phyloP scores from a whole-genome alignment of 768 basidiomycete species.

The Pseudohyphozyma bogoriensis region DNA sequence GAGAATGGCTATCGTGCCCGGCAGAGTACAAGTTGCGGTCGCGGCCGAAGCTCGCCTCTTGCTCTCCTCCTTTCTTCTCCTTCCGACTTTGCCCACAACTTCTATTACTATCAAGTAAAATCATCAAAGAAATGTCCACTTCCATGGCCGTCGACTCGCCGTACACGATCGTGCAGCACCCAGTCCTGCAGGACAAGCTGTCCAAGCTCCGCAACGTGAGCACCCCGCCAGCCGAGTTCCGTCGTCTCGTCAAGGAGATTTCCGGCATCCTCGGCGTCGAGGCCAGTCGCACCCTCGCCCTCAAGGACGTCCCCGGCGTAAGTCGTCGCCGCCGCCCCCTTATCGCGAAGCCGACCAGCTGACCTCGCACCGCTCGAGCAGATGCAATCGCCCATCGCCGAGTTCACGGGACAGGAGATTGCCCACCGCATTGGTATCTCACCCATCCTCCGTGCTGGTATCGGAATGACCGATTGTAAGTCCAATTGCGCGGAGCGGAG shows the following conservation, averaged over 20 bases:
- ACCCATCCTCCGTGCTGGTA: conserved; percentile 83
- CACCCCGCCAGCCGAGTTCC: conserved; percentile 22
- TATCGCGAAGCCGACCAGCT: background rate
- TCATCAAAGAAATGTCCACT: background rate
- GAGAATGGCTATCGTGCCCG: background rate
- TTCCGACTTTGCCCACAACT: background rate
- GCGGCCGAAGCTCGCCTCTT: background rate
- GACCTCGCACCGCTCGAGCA: background rate
- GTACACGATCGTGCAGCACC: conserved; percentile 12
- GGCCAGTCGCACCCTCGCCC: conserved; percentile 59
- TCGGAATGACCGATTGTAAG: conserved; percentile 71
- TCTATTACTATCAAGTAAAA: background rate
- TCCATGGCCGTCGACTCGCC: background rate
- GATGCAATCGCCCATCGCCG: conserved; percentile 55
- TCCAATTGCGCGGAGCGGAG: background rate
- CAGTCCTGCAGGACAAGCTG: conserved; percentile 23
- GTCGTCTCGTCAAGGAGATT: conserved; percentile 43
- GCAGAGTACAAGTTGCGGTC: too few species aligned
- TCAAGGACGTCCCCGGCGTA: conserved; percentile 57
- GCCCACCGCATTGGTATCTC: conserved; percentile 72
- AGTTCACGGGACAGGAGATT: conserved; percentile 66
- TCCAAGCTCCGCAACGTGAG: conserved; percentile 20
- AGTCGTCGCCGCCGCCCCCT: conserved; percentile 27
- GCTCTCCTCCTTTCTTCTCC: background rate
- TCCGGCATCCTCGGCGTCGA: conserved; percentile 73